Conservation (phyloP, 2,329 filamentous ascomycete genomes). For the Aspergillus sp. region DNA sequence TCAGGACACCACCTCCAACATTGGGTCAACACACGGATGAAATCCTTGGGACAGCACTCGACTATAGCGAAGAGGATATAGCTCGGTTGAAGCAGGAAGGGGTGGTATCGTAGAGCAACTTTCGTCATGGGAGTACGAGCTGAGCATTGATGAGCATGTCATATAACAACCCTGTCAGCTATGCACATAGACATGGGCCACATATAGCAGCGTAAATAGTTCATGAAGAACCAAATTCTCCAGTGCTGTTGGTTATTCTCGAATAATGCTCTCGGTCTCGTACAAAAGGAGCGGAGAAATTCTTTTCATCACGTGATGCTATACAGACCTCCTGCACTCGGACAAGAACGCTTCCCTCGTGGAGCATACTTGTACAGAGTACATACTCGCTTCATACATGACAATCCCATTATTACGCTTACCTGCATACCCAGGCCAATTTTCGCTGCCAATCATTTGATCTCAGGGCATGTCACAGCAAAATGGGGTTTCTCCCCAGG, state of each 20-base stretch:
- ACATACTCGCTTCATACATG: slow-evolving; percentile 1
- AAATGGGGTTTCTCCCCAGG: slow-evolving; percentile 14
- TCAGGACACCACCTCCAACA: slow-evolving; percentile 71
- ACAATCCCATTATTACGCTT: background rate
- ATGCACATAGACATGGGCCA: background rate
- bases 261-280: too few species aligned
- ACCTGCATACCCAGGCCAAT: background rate
- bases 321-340: slow-evolving; percentile 18
- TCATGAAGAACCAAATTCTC: too few species aligned
- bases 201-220: background rate
- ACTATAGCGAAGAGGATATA: slow-evolving; percentile 53
- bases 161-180: background rate
- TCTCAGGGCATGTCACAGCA: slow-evolving; percentile 17
- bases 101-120: slow-evolving; percentile 47
- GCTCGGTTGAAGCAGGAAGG: slow-evolving; percentile 55
- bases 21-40: slow-evolving; percentile 82
- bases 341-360: slow-evolving; percentile 2
- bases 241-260: too few species aligned
- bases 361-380: background rate
- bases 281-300: slow-evolving; percentile 3
- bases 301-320: slow-evolving; percentile 19
- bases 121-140: background rate
- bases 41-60: slow-evolving; percentile 53
- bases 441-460: background rate
- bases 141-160: background rate